These are phyloP conservation scores for Boletellus ananiceps DNA, from an alignment of 768 basidiomycete species.

Conservation along the genomic window DNA sequence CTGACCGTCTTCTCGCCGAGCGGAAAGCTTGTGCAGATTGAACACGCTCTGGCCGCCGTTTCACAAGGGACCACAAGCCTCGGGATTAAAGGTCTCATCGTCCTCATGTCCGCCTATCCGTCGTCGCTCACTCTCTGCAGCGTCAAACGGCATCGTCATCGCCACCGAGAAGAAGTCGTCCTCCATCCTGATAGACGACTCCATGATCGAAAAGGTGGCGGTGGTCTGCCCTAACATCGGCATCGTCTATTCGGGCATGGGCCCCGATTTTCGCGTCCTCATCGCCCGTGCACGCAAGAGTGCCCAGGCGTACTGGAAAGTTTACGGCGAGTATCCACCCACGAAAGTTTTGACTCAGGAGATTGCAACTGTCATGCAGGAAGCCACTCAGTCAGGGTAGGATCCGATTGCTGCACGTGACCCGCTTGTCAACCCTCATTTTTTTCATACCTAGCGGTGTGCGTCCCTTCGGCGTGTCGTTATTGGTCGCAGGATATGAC, in stretches of 20 bases:
- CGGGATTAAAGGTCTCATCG: constrained; percentile 85
- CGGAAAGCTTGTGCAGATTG: constrained; percentile 98
- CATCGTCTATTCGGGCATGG: constrained; percentile 99
- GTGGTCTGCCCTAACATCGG: constrained; percentile 98
- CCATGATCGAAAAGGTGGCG: constrained; percentile 96
- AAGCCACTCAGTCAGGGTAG: constrained; percentile 97
- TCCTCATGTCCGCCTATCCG: constrained; percentile 24
- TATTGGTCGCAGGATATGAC: constrained; percentile 97
- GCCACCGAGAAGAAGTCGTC: constrained; percentile 99
- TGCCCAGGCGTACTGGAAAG: constrained; percentile 99
- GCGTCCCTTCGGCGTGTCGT: constrained; percentile 95
- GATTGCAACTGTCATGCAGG: constrained; percentile 97
- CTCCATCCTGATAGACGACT: constrained; percentile 96
- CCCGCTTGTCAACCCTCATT: constrained; percentile 26
- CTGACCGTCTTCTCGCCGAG: constrained; percentile 99
- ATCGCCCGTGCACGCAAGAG: constrained; percentile 94
- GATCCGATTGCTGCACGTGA: constrained; percentile 29
- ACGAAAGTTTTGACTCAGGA: constrained; percentile 96
- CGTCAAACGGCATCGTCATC: constrained; percentile 98
- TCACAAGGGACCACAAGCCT: constrained; percentile 93
- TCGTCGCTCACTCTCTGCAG: constrained; percentile 40
- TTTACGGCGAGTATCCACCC: constrained; percentile 97
- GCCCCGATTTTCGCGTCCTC: constrained; percentile 94
- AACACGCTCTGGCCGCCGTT: constrained; percentile 97
- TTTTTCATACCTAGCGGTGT: constrained; percentile 70